These are phyloP conservation scores for Phaeosphaeria sp. DNA, from an alignment of 2,329 filamentous ascomycete species.

Conservation along the genomic window DNA sequence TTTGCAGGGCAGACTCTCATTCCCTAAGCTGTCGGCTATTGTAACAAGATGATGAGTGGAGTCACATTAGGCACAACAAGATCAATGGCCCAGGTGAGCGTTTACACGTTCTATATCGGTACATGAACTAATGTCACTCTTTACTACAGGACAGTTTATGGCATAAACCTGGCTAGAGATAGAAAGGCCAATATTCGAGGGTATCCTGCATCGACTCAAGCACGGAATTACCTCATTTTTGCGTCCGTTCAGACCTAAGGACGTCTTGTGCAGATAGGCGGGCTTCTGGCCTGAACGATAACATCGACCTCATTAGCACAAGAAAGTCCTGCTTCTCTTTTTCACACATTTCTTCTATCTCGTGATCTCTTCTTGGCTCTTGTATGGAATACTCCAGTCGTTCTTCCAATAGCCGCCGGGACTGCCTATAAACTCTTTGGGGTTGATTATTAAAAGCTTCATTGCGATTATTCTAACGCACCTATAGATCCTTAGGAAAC, in stretches of 20 bases:
- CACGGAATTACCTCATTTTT: too few relatives aligned
- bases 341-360: slow-evolving; percentile 6
- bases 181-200: too few relatives aligned
- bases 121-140: too few relatives aligned
- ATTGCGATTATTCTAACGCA: slow-evolving; percentile 3
- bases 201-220: too few relatives aligned
- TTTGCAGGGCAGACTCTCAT: too few relatives aligned
- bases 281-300: slow-evolving; percentile 11
- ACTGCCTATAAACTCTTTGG: slow-evolving; percentile 7
- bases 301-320: slow-evolving; percentile 15
- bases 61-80: too few relatives aligned
- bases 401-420: slow-evolving; percentile 10
- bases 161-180: too few relatives aligned
- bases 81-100: too few relatives aligned
- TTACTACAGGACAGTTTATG: too few relatives aligned
- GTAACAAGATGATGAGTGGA: too few relatives aligned
- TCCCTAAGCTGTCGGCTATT: too few relatives aligned
- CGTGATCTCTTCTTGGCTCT: slow-evolving; percentile 4
- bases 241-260: slow-evolving; percentile 5
- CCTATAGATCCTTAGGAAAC: slow-evolving; percentile 11
- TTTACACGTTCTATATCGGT: too few relatives aligned
- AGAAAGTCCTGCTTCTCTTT: slow-evolving; percentile 14
- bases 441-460: slow-evolving; percentile 9
- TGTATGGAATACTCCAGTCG: slow-evolving; percentile 11
- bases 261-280: slow-evolving; percentile 16